Percentiles rank a stretch among this genome's conserved stretches.
phyloP scores from a whole-genome alignment of 1,284 basidiomycete genomes.

The Austroboletus olivaceoglutinosus region DNA sequence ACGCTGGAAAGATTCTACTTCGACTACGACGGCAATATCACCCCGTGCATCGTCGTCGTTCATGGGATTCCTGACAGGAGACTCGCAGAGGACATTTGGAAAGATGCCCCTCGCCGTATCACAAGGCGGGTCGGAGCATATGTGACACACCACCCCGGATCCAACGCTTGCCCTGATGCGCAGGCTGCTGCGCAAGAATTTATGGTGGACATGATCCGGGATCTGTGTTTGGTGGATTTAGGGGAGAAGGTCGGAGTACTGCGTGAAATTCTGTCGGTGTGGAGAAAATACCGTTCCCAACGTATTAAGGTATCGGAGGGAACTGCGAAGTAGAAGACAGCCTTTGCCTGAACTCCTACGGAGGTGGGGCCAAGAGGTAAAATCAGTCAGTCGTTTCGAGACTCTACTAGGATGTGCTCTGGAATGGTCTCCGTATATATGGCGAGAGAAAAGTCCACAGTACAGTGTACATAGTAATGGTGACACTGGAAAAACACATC shows the following conservation, averaged over 20 bases:
- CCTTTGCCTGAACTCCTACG: no score
- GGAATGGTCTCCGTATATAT: neutral
- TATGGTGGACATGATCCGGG: conserved; percentile 14
- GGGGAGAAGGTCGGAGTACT: conserved; percentile 21
- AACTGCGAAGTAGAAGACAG: neutral
- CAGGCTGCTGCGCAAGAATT: conserved; percentile 9
- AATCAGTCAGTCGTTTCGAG: no score
- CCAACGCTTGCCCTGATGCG: conserved; percentile 2
- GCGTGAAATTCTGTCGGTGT: conserved; percentile 18
- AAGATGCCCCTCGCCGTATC: conserved; percentile 11
- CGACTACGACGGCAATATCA: conserved; percentile 15
- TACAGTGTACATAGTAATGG: conserved; percentile 16
- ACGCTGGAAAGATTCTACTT: conserved; percentile 18
- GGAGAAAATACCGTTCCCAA: conserved; percentile 25
- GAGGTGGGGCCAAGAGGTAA: neutral
- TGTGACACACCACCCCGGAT: conserved; percentile 19
- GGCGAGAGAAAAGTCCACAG: conserved; percentile 8
- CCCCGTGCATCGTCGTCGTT: conserved; percentile 23
- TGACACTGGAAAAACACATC: conserved; percentile 5
- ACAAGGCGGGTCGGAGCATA: conserved; percentile 9
- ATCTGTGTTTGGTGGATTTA: conserved; percentile 18
- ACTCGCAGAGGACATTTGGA: conserved; percentile 21
- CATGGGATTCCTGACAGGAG: conserved; percentile 8
- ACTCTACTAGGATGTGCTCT: neutral
- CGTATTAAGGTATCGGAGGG: neutral